These are phyloP conservation scores for Botrytis fabae DNA, from an alignment of 2,329 filamentous ascomycete species.

Conservation along the genomic window DNA sequence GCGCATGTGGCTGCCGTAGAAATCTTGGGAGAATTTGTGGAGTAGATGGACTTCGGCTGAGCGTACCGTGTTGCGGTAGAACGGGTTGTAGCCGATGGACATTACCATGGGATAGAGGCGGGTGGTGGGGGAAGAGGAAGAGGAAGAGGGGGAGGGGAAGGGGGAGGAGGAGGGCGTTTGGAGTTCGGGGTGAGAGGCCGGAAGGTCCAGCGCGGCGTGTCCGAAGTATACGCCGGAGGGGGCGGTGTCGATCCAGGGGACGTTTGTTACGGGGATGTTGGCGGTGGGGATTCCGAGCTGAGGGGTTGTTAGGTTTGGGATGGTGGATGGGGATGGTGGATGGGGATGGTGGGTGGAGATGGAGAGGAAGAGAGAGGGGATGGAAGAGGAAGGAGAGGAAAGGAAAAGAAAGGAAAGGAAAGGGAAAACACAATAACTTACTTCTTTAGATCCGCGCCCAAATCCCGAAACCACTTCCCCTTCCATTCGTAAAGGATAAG, in stretches of 20 bases:
- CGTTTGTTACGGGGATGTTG: slow-evolving; percentile 76
- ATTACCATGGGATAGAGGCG: slow-evolving; percentile 82
- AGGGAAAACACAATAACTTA: slow-evolving; percentile 41
- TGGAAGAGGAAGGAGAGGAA: background rate
- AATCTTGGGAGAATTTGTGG: slow-evolving; percentile 73
- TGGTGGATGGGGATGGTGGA: background rate
- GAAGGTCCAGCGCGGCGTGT: slow-evolving; percentile 73
- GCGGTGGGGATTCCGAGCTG: slow-evolving; percentile 95
- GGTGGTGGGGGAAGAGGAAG: slow-evolving; percentile 34
- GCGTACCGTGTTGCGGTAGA: slow-evolving; percentile 87
- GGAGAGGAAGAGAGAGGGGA: background rate
- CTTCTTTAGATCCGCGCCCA: slow-evolving; percentile 89
- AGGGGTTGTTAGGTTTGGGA: background rate
- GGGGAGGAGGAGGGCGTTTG: slow-evolving; percentile 10
- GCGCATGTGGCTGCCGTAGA: slow-evolving; percentile 80
- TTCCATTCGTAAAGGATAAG: slow-evolving; percentile 80
- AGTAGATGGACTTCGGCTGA: slow-evolving; percentile 90
- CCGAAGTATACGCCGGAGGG: slow-evolving; percentile 91
- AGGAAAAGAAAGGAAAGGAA: slow-evolving; percentile 14
- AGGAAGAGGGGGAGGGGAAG: slow-evolving; percentile 26
- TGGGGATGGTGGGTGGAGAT: background rate
- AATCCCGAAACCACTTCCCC: slow-evolving; percentile 92
- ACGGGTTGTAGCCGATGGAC: slow-evolving; percentile 95
- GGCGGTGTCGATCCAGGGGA: slow-evolving; percentile 62
- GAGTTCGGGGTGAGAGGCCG: slow-evolving; percentile 46